Percentiles rank a stretch among this genome's conserved stretches.
Conservation (phyloP, 176 grass and related monocot genomes). For the Otatea glauca region DNA sequence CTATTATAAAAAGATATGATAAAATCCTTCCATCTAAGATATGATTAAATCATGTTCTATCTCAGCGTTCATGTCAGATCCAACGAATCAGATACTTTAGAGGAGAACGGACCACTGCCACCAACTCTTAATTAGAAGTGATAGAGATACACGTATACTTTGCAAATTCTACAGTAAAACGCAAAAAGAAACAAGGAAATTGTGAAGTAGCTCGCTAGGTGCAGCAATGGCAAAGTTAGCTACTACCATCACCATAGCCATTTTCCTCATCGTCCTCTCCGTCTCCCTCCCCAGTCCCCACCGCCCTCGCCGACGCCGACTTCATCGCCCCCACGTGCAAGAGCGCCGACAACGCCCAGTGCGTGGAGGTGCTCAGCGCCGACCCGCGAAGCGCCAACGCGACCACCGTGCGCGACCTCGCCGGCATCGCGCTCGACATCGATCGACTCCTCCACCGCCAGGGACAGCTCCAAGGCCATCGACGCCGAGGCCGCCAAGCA, state of each 20-base stretch:
- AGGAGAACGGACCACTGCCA: too few species aligned
- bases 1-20: too few species aligned
- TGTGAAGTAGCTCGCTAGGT: background rate
- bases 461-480: background rate
- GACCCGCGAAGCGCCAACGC: conserved; percentile 27
- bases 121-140: too few species aligned
- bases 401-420: conserved; percentile 1
- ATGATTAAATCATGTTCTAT: too few species aligned
- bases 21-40: too few species aligned
- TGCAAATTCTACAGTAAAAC: background rate
- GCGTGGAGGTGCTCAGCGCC: background rate
- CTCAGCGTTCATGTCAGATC: too few species aligned
- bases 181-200: background rate
- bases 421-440: conserved; percentile 27
- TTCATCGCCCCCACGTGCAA: conserved; percentile 25
- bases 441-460: background rate
- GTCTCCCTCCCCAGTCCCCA: too few species aligned
- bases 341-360: background rate
- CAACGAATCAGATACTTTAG: too few species aligned
- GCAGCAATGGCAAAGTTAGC: background rate
- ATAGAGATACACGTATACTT: background rate
- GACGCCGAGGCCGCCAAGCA: too few species aligned
- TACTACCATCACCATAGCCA: background rate
- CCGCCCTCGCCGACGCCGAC: background rate
- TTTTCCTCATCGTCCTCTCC: background rate